These are phyloP conservation scores for Houttuynia cordata DNA, from an alignment of 164 flowering plant genomes.

Conservation along the genomic window DNA sequence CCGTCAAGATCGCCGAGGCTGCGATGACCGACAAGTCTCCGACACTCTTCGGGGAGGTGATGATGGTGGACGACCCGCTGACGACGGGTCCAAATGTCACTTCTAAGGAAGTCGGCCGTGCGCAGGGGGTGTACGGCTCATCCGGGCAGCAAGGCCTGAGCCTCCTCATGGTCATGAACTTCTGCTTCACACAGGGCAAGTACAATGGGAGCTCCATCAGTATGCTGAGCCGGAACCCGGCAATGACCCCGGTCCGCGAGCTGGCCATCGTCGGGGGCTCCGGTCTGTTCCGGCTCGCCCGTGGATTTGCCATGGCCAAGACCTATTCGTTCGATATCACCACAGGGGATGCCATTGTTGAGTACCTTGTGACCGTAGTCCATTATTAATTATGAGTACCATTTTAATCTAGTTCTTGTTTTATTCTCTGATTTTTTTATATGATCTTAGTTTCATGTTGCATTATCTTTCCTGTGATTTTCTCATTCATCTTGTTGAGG, in stretches of 20 bases:
- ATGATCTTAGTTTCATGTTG: neutral
- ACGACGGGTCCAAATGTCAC: slow-evolving; percentile 23
- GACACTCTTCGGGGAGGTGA: slow-evolving; percentile 22
- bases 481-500: neutral
- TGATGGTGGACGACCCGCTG: slow-evolving; percentile 29
- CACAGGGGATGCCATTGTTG: slow-evolving; percentile 28
- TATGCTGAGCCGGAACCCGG: slow-evolving; percentile 33
- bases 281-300: slow-evolving; percentile 27
- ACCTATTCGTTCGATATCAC: slow-evolving; percentile 15
- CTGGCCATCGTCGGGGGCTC: slow-evolving; percentile 42
- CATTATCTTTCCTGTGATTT: neutral
- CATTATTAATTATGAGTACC: slow-evolving; percentile 10
- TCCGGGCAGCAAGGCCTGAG: slow-evolving; percentile 13
- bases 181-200: slow-evolving; percentile 25
- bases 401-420: neutral
- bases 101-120: slow-evolving; percentile 34
- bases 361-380: slow-evolving; percentile 31
- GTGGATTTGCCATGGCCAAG: slow-evolving; percentile 27
- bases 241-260: slow-evolving; percentile 18
- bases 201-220: slow-evolving; percentile 39
- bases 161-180: slow-evolving; percentile 32
- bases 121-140: slow-evolving; percentile 37
- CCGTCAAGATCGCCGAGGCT: slow-evolving; percentile 17
- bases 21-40: neutral
- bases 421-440: neutral